These are phyloP conservation scores for Pichia deserticola DNA, from an alignment of 805 yeast species.

Conservation along the genomic window DNA sequence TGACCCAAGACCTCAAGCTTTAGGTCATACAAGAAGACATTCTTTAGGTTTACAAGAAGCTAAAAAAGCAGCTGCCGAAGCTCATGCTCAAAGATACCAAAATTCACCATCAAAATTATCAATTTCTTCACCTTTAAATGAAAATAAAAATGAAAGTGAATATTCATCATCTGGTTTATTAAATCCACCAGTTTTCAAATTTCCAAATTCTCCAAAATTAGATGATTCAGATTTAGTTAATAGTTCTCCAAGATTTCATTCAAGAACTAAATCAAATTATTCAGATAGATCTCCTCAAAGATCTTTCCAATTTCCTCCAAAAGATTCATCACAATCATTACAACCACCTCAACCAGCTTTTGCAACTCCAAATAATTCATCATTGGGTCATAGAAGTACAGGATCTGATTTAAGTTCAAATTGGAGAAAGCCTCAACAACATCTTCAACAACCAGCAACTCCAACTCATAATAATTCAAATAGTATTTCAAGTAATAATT, in stretches of 20 bases:
- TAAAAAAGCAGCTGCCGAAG: slow-evolving; percentile 92
- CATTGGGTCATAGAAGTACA: slow-evolving; percentile 32
- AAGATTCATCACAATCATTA: slow-evolving; percentile 22
- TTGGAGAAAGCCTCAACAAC: slow-evolving; percentile 49
- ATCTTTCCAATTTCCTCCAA: slow-evolving; percentile 61
- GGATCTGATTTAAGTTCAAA: slow-evolving; percentile 45
- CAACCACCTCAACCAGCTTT: slow-evolving; percentile 51
- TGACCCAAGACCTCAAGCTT: slow-evolving; percentile 26
- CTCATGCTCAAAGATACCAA: slow-evolving; percentile 56
- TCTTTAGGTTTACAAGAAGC: slow-evolving; percentile 90
- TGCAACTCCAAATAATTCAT: slow-evolving; percentile 27
- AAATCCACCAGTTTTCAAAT: slow-evolving; percentile 40
- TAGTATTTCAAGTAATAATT: slow-evolving; percentile 4
- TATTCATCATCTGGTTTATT: slow-evolving; percentile 2
- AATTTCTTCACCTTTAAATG: slow-evolving; percentile 6
- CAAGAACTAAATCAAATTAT: slow-evolving; percentile 23
- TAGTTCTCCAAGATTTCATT: slow-evolving; percentile 12
- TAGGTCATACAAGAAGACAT: slow-evolving; percentile 86
- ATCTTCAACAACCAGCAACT: slow-evolving; percentile 28
- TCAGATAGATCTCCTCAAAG: slow-evolving; percentile 37
- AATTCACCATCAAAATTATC: slow-evolving; percentile 28
- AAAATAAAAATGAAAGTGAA: neutral
- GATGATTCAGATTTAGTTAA: slow-evolving; percentile 5
- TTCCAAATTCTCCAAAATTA: slow-evolving; percentile 37
- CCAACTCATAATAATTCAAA: slow-evolving; percentile 14